Conservation (phyloP, 805 yeast genomes). For the Saccharomycopsis synnaedendra region DNA sequence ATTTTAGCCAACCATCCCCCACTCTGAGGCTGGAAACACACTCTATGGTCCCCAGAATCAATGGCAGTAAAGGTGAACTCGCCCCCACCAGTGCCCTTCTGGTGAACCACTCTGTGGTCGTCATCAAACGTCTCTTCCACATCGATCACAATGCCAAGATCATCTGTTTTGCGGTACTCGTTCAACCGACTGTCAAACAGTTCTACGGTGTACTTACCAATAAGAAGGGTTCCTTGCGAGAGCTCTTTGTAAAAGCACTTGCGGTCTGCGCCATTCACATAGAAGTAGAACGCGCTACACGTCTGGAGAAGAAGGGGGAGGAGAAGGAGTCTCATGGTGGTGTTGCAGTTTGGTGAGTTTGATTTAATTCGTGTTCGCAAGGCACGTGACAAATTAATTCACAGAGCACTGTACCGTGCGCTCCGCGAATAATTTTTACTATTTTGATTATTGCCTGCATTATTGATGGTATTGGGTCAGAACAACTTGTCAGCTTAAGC, state of each 20-base stretch:
- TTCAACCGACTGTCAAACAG: conserved; percentile 27
- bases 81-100: conserved; percentile 52
- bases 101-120: conserved; percentile 64
- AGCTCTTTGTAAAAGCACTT: conserved; percentile 49
- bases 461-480: no score
- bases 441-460: background rate
- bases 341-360: background rate
- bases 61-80: conserved; percentile 65
- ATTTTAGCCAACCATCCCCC: conserved; percentile 54
- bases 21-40: conserved; percentile 46
- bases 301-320: conserved; percentile 14
- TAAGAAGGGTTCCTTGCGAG: conserved; percentile 35
- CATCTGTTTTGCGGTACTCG: conserved; percentile 25
- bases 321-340: conserved; percentile 1
- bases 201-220: conserved; percentile 40
- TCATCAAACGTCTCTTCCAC: conserved; percentile 65
- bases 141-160: conserved; percentile 29
- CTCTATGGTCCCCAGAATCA: conserved; percentile 70
- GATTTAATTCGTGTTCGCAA: background rate
- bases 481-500: no score
- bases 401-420: no score
- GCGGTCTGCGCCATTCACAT: conserved; percentile 37
- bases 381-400: background rate
- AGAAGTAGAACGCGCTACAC: conserved; percentile 34
- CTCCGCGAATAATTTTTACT: background rate